A percentile compares a stretch with the other conserved stretches of the same genome.
phyloP scores from a whole-genome alignment of 495 filamentous ascomycete genomes.

The Penicillium robsamsonii region DNA sequence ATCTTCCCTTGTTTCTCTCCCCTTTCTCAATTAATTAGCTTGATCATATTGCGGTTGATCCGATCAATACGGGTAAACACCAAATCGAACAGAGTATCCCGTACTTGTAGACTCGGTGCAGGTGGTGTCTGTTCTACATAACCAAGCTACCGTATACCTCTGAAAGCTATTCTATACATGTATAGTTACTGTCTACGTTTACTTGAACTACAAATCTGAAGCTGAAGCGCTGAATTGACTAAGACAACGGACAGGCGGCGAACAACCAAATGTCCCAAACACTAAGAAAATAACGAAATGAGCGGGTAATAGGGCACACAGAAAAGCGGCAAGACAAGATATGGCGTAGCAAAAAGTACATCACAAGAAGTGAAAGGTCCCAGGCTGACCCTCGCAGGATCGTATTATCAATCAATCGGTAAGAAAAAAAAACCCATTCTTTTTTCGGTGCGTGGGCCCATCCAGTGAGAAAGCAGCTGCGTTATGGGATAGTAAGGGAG shows the following conservation, averaged over 20 bases:
- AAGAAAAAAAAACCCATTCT: conserved; percentile 26
- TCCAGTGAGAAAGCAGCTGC: conserved; percentile 30
- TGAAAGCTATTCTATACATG: background rate
- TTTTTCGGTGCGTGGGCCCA: conserved; percentile 36
- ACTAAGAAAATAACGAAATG: conserved; percentile 26
- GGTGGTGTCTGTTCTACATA: background rate
- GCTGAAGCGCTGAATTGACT: conserved; percentile 38
- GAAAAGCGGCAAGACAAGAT: conserved; percentile 45
- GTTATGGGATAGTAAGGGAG: conserved; percentile 35
- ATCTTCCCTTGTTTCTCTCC: background rate
- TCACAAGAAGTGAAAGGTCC: conserved; percentile 51
- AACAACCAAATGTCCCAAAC: conserved; percentile 20
- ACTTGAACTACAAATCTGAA: conserved; percentile 13
- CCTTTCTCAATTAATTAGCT: background rate
- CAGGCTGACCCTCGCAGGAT: conserved; percentile 27
- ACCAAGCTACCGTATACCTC: background rate
- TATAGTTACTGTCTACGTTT: background rate
- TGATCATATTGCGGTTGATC: background rate
- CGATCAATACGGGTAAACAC: background rate
- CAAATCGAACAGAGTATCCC: background rate
- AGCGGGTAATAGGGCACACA: conserved; percentile 39
- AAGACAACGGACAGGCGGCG: conserved; percentile 29
- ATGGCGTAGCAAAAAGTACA: conserved; percentile 55
- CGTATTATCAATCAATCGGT: conserved; percentile 27
- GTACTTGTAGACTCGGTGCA: background rate